phyloP scores from a whole-genome alignment of 176 grass and related monocot genomes.

The Musa schizocarpa region DNA sequence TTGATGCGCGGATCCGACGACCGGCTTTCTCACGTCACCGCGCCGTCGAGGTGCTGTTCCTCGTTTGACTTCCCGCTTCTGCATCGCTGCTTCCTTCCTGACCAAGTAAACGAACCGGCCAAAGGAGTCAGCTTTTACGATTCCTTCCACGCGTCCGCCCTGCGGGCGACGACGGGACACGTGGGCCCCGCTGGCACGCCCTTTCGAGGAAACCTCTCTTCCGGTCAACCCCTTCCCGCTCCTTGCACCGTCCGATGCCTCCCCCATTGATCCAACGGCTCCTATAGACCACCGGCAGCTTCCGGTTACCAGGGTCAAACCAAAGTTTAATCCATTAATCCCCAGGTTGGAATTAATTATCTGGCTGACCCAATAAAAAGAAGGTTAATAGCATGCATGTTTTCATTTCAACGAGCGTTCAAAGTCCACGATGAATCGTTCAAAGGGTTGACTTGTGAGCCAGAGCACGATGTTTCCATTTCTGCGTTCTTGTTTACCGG shows the following conservation, averaged over 20 bases:
- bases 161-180: not conserved
- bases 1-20: no score
- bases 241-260: not conserved
- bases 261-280: not conserved
- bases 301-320: not conserved
- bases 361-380: no score
- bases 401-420: no score
- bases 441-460: not conserved
- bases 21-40: no score
- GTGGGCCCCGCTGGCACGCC: not conserved
- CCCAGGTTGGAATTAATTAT: not conserved
- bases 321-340: not conserved
- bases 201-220: no score
- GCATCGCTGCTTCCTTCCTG: not conserved
- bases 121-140: not conserved
- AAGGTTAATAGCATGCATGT: no score
- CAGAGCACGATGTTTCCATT: not conserved
- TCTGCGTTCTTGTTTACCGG: not conserved
- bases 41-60: no score
- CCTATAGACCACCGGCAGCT: not conserved
- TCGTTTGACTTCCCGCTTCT: not conserved
- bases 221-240: not conserved
- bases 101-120: not conserved
- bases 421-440: not conserved
- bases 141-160: not conserved